Conservation (phyloP, 1,139 yeast species). For the Pichia inconspicua region DNA sequence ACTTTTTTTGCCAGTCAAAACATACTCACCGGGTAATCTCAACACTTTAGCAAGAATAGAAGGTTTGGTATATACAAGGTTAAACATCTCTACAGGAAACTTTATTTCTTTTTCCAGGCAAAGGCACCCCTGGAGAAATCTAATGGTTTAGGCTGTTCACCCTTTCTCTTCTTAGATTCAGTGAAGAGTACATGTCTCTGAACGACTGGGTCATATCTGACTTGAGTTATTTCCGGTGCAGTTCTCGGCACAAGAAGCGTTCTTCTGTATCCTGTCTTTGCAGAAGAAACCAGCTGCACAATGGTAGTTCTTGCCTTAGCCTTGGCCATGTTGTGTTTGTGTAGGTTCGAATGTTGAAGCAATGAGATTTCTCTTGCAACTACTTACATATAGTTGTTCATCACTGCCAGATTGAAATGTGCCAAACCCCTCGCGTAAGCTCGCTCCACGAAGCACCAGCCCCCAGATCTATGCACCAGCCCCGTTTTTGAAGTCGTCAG, state of each 20-base stretch:
- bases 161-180: constrained; percentile 79
- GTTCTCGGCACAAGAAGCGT: constrained; percentile 78
- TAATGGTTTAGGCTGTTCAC: constrained; percentile 58
- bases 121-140: constrained; percentile 50
- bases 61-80: neutral
- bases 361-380: too few species aligned
- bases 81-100: neutral
- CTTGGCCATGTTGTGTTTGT: constrained; percentile 23
- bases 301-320: constrained; percentile 48
- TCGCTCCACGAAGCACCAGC: too few species aligned
- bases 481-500: too few species aligned
- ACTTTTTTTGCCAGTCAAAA: too few species aligned
- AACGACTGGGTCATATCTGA: constrained; percentile 81
- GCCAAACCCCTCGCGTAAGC: too few species aligned
- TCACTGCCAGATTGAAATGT: too few species aligned
- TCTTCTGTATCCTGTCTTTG: constrained; percentile 79
- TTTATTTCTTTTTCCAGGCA: constrained; percentile 26
- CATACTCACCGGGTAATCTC: too few species aligned
- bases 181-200: constrained; percentile 79
- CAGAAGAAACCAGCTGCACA: constrained; percentile 67
- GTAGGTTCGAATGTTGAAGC: neutral
- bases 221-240: constrained; percentile 69
- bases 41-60: neutral
- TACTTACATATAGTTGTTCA: too few species aligned
- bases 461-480: too few species aligned